Conservation (phyloP, 345 rosid genomes). For the Mallotus nudiflorus region DNA sequence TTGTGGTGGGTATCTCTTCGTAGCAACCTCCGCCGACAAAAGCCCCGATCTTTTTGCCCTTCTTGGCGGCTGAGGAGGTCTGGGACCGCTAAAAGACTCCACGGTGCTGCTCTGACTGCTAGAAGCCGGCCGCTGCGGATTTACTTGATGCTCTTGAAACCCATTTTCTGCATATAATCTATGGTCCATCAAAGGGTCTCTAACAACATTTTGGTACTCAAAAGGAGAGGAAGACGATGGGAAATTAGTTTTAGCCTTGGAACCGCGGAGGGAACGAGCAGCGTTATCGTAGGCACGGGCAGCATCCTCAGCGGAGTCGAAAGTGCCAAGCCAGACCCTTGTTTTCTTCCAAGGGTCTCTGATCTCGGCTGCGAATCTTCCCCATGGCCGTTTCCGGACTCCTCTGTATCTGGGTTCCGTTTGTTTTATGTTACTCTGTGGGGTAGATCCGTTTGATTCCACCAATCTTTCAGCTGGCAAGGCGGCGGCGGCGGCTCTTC, state of each 20-base stretch:
- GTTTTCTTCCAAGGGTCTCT: conserved; percentile 84
- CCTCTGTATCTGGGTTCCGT: conserved; percentile 82
- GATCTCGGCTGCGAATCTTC: conserved; percentile 92
- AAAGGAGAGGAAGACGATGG: conserved; percentile 37
- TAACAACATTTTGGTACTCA: no score
- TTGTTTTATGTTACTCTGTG: not conserved
- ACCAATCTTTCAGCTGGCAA: conserved; percentile 16
- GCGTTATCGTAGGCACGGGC: conserved; percentile 90
- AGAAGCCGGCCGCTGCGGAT: conserved; percentile 67
- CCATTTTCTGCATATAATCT: conserved; percentile 42
- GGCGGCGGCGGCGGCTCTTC: conserved; percentile 42
- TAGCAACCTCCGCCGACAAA: conserved; percentile 16
- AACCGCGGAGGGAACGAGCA: conserved; percentile 79
- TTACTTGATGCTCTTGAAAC: conserved; percentile 38
- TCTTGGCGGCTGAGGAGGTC: conserved; percentile 34
- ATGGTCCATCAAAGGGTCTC: conserved; percentile 21
- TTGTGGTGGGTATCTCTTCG: no score
- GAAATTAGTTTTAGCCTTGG: conserved; percentile 88
- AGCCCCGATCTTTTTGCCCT: not conserved
- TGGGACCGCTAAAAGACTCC: conserved; percentile 85
- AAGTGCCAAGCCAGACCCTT: conserved; percentile 92
- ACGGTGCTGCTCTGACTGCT: conserved; percentile 97
- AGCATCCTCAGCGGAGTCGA: conserved; percentile 83
- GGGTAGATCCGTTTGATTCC: conserved; percentile 38
- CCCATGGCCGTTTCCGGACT: conserved; percentile 89